These are phyloP conservation scores for Pichia exigua DNA, from an alignment of 805 yeast genomes.

Conservation along the genomic window DNA sequence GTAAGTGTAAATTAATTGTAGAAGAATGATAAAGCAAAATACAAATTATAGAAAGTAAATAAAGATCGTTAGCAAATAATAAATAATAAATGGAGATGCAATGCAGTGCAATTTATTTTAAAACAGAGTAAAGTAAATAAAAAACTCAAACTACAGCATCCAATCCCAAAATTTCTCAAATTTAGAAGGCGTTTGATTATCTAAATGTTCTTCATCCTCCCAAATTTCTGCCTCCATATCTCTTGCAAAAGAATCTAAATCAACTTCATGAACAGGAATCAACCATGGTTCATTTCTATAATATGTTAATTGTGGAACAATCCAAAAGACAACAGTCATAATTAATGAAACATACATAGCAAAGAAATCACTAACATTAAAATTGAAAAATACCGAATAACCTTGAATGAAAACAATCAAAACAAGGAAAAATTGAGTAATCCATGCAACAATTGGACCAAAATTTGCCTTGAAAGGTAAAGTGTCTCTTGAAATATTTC, in stretches of 20 bases:
- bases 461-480: conserved; percentile 68
- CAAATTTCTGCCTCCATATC: conserved; percentile 38
- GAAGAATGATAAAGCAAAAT: too few relatives aligned
- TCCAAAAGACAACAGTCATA: conserved; percentile 48
- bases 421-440: conserved; percentile 46
- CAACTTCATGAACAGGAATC: conserved; percentile 51
- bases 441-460: conserved; percentile 63
- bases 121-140: neutral
- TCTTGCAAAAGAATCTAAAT: conserved; percentile 26
- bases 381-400: conserved; percentile 49
- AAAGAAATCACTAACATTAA: conserved; percentile 52
- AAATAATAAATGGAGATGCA: too few relatives aligned
- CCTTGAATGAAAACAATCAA: conserved; percentile 68
- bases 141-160: conserved; percentile 5
- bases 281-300: conserved; percentile 41
- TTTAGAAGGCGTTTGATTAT: neutral
- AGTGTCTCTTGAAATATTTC: conserved; percentile 59
- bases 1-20: neutral
- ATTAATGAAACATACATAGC: conserved; percentile 66
- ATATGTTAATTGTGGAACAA: conserved; percentile 40
- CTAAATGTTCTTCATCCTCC: conserved; percentile 36
- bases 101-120: too few relatives aligned
- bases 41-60: neutral
- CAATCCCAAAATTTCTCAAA: conserved; percentile 12
- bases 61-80: neutral